Conservation (phyloP, 345 rosid species). For the Murraya koenigii region DNA sequence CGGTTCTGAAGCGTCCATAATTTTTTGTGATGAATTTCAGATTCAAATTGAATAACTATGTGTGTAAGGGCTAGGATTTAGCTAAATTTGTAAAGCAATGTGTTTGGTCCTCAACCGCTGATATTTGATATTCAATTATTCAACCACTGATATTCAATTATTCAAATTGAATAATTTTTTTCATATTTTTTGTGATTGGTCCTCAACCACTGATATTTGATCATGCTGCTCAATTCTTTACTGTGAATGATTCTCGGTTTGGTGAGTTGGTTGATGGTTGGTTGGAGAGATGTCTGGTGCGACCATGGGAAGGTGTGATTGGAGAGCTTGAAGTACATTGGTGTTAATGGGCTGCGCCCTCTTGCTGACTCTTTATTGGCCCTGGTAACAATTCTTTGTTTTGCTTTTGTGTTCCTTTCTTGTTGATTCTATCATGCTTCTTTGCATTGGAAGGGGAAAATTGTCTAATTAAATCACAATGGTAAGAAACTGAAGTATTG, state of each 20-base stretch:
- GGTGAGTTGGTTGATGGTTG: slow-evolving; percentile 55
- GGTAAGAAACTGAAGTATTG: not conserved
- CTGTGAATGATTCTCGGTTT: slow-evolving; percentile 68
- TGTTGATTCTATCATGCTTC: not conserved
- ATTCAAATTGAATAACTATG: not conserved
- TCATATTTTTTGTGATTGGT: slow-evolving; percentile 27
- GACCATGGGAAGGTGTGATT: slow-evolving; percentile 62
- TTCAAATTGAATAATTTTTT: too few relatives aligned
- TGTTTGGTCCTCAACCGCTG: not conserved
- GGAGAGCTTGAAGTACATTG: slow-evolving; percentile 79
- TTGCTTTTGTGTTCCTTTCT: slow-evolving; percentile 1
- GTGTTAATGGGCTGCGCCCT: slow-evolving; percentile 78
- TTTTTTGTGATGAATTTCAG: not conserved
- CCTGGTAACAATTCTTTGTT: slow-evolving; percentile 38
- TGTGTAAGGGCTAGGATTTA: not conserved
- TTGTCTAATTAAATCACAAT: not conserved
- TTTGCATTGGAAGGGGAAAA: not conserved
- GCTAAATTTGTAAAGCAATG: not conserved
- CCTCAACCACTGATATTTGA: slow-evolving; percentile 67
- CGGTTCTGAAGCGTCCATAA: not conserved
- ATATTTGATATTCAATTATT: not conserved
- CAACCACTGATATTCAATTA: too few relatives aligned
- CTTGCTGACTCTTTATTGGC: slow-evolving; percentile 74
- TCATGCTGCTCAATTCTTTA: slow-evolving; percentile 92
- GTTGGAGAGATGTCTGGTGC: too few relatives aligned